Conservation (phyloP, 2,329 filamentous ascomycete genomes). For the Eutypella sp. region DNA sequence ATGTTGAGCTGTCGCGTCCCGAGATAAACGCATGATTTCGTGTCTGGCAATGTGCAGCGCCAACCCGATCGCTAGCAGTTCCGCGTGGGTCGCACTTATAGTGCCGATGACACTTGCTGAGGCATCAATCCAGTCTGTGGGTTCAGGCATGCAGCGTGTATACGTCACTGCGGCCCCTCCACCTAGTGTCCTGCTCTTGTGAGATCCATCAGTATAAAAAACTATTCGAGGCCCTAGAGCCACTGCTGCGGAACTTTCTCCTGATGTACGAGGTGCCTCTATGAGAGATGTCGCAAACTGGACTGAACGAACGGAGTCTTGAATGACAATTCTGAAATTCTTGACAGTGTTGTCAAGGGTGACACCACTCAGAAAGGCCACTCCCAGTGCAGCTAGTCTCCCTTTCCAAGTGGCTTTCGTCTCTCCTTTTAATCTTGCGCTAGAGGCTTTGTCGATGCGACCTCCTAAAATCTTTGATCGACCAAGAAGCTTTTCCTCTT, state of each 20-base stretch:
- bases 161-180: not conserved
- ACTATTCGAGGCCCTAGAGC: not conserved
- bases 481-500: no score
- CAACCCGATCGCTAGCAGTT: not conserved
- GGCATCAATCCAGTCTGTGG: not conserved
- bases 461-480: no score
- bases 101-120: not conserved
- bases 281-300: not conserved
- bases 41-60: not conserved
- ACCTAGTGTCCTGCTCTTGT: not conserved
- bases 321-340: not conserved
- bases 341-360: not conserved
- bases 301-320: not conserved
- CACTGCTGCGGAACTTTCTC: not conserved
- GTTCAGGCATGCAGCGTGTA: not conserved
- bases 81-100: not conserved
- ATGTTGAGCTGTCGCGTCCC: not conserved
- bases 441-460: no score
- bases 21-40: not conserved
- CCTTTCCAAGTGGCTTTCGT: no score
- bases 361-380: no score
- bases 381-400: no score
- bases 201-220: not conserved
- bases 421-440: no score
- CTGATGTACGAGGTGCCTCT: not conserved